Evolutionary conservation across 2,329 filamentous ascomycete species (phyloP).

Genomic region (Tolypocladium paradoxum): DNA sequence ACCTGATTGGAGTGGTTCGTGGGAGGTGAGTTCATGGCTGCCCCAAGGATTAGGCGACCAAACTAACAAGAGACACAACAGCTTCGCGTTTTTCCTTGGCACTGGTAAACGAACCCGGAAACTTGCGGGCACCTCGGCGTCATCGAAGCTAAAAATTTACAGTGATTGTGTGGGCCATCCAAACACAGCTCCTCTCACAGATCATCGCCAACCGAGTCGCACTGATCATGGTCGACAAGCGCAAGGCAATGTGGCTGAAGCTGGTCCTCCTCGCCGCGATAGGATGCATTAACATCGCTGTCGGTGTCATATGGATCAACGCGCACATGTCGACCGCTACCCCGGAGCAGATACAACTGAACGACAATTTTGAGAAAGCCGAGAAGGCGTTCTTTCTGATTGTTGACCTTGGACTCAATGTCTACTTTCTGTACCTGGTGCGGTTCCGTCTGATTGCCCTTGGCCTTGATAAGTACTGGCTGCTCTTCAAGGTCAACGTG

Average conservation of each 20-base stretch:
- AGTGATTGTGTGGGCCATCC: conserved; percentile 10
- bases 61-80: background rate
- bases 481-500: conserved; percentile 36
- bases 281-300: conserved; percentile 24
- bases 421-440: conserved; percentile 36
- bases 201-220: conserved; percentile 34
- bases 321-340: conserved; percentile 14
- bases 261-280: conserved; percentile 23
- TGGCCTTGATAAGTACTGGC: conserved; percentile 39
- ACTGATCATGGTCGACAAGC: conserved; percentile 27
- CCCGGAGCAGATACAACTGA: conserved; percentile 3
- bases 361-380: conserved; percentile 12
- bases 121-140: background rate
- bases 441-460: conserved; percentile 32
- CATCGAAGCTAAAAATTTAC: background rate
- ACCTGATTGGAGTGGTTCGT: conserved; percentile 10
- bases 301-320: conserved; percentile 29
- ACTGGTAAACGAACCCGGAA: background rate
- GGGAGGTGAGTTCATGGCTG: background rate
- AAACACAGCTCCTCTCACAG: conserved; percentile 30
- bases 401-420: conserved; percentile 36
- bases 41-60: background rate
- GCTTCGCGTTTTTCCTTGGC: conserved; percentile 3
- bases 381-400: conserved; percentile 37
- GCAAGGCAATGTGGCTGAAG: conserved; percentile 21